Percentiles rank a stretch among this genome's conserved stretches.
Conservation (phyloP, 129 eudicot species). For the Flaveria ramosissima region DNA sequence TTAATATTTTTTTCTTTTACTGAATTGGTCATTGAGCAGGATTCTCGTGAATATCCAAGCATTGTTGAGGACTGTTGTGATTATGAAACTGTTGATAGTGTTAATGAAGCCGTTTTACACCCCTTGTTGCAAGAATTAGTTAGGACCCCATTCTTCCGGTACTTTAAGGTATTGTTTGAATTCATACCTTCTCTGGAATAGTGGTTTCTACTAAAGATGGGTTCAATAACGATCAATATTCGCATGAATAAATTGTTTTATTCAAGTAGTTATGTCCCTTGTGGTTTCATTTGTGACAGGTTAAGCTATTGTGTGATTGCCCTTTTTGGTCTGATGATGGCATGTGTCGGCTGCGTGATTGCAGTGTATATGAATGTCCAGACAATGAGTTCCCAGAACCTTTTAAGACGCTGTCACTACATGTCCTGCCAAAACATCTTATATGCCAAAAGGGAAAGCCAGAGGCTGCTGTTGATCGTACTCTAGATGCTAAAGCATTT, state of each 20-base stretch:
- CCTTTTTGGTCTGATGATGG: constrained; percentile 99
- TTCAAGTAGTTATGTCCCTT: neutral
- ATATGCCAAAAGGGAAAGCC: constrained; percentile 92
- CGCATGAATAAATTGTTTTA: neutral
- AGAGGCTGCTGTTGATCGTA: constrained; percentile 86
- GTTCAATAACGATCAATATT: neutral
- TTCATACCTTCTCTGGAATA: neutral
- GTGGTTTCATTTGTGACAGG: constrained; percentile 45
- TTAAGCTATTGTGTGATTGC: constrained; percentile 96
- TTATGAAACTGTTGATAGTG: constrained; percentile 41
- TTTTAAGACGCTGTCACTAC: constrained; percentile 44
- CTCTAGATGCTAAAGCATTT: constrained; percentile 72
- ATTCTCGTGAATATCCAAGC: constrained; percentile 64
- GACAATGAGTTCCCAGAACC: constrained; percentile 86
- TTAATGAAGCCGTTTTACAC: constrained; percentile 32
- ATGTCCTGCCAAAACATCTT: constrained; percentile 60
- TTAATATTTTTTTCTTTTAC: constrained; percentile 21
- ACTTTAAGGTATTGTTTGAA: constrained; percentile 28
- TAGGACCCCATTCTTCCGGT: constrained; percentile 39
- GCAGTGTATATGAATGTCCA: constrained; percentile 96
- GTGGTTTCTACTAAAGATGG: constrained; percentile 23
- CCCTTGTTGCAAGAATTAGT: constrained; percentile 40
- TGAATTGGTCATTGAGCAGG: constrained; percentile 50
- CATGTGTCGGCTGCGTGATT: constrained; percentile 88
- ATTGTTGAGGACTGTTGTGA: constrained; percentile 92